Percentiles rank a stretch among this genome's conserved stretches.
Conservation (phyloP, 306 rosid species). For the Potentilla sterilis region DNA sequence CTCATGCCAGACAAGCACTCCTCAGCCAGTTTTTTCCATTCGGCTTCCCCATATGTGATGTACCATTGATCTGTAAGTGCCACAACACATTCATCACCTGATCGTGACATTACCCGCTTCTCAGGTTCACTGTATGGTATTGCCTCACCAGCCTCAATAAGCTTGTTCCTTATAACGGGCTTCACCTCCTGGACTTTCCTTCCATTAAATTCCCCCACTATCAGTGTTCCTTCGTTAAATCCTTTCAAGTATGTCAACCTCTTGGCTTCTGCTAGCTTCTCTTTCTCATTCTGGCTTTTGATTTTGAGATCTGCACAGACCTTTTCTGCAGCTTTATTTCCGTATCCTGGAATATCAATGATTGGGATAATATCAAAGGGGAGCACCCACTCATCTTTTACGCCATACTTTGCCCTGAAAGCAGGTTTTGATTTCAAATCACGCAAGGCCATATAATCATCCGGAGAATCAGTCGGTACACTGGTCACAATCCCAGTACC, state of each 20-base stretch:
- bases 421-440: slow-evolving; percentile 80
- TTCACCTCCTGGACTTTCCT: too few relatives aligned
- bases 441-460: slow-evolving; percentile 89
- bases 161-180: too few relatives aligned
- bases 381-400: slow-evolving; percentile 86
- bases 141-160: too few relatives aligned
- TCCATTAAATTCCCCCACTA: slow-evolving; percentile 55
- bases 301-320: slow-evolving; percentile 82
- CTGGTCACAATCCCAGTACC: slow-evolving; percentile 96
- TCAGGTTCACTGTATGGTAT: too few relatives aligned
- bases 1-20: too few relatives aligned
- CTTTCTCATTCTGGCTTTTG: slow-evolving; percentile 90
- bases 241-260: slow-evolving; percentile 88
- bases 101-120: too few relatives aligned
- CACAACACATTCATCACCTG: too few relatives aligned
- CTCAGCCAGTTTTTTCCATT: too few relatives aligned
- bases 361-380: slow-evolving; percentile 85
- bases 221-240: slow-evolving; percentile 81
- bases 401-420: slow-evolving; percentile 68
- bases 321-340: slow-evolving; percentile 76
- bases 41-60: too few relatives aligned
- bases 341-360: slow-evolving; percentile 70
- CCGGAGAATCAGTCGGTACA: slow-evolving; percentile 97
- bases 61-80: too few relatives aligned
- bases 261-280: slow-evolving; percentile 93